Conservation (phyloP, 768 basidiomycete species). For the Boletellus sp. region DNA sequence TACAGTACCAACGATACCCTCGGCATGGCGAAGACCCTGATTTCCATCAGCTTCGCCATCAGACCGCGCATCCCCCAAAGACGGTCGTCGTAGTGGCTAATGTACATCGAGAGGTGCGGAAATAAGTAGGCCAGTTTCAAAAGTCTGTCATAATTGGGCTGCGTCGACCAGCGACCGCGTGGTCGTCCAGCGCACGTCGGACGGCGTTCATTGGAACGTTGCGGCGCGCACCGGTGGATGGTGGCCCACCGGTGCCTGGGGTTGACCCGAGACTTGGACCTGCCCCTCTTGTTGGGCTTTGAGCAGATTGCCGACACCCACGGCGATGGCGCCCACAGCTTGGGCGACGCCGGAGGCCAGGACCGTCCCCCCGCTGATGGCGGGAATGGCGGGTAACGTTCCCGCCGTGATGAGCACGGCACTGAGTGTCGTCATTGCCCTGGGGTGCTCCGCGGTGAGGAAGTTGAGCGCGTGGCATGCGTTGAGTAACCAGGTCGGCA, state of each 20-base stretch:
- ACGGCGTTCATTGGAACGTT: slow-evolving; percentile 24
- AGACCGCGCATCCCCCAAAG: neutral
- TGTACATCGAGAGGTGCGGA: slow-evolving; percentile 5
- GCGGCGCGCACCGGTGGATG: slow-evolving; percentile 29
- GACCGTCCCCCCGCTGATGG: slow-evolving; percentile 65
- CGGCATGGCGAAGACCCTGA: slow-evolving; percentile 8
- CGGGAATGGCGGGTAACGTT: slow-evolving; percentile 68
- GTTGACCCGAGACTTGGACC: slow-evolving; percentile 24
- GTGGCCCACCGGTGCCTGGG: slow-evolving; percentile 16
- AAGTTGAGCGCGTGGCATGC: slow-evolving; percentile 73
- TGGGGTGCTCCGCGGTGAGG: slow-evolving; percentile 72
- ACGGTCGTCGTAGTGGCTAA: slow-evolving; percentile 9
- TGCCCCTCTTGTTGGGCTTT: slow-evolving; percentile 46
- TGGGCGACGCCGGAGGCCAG: slow-evolving; percentile 72
- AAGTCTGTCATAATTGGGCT: slow-evolving; percentile 12
- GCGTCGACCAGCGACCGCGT: slow-evolving; percentile 24
- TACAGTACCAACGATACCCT: slow-evolving; percentile 15
- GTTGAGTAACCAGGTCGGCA: slow-evolving; percentile 73
- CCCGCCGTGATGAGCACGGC: slow-evolving; percentile 79
- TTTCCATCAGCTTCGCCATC: slow-evolving; percentile 10
- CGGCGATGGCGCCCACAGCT: slow-evolving; percentile 74
- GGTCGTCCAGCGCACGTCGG: neutral
- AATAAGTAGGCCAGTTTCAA: slow-evolving; percentile 21
- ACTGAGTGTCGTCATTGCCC: slow-evolving; percentile 67
- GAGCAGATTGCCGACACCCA: slow-evolving; percentile 62